Evolutionary conservation across 768 basidiomycete genomes (phyloP), one percentile per base, ranked within the genome.

Genomic region (Podaxis pistillaris): DNA sequence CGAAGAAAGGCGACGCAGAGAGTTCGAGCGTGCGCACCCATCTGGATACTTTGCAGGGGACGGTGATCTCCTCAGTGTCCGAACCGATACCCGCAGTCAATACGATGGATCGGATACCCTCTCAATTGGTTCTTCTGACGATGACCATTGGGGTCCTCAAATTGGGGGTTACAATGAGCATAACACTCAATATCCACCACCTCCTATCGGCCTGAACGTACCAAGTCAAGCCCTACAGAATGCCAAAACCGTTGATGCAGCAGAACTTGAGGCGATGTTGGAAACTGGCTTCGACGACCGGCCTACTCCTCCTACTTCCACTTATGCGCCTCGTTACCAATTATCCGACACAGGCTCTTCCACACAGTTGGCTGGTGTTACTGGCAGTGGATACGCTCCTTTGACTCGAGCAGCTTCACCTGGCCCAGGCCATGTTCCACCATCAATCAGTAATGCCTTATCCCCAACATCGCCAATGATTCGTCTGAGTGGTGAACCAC

Each of bases 81-180:
- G 61, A 30, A 81, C 77, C 50, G 86, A 88, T 63, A 71, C 79
- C 13, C 79, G 82, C 47, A 86, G 83, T 66, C 85, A 88, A 68
- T 88, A 88, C 67, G 90, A 91, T 66, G 85, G 87, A 52, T 93
- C 91, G 11, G 94, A 96, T 70, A 87, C 91, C 1, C 72, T 86
- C 51, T 96, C 94, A 9, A 76, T 95, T 60, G 78, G 86, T 17
- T 94, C 92, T 3, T 92, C 93, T 8, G 96, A 98, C 38, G 95
- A 96, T 47, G 96, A 98, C 70, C 89, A 94, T 37, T 99, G 96
- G 95, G 94, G 95, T 2, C 79, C 85, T 3, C 96, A 99, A 73
- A 94, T 99, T 59, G 96, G 96, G 11, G 93, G 85, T 52, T 98
- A 98, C 76, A 96, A 98, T 74, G 96, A 98, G 74, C 81, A 91